Evolutionary conservation across 129 eudicot species (phyloP).

Genomic region (Oenanthe sinensis): DNA sequence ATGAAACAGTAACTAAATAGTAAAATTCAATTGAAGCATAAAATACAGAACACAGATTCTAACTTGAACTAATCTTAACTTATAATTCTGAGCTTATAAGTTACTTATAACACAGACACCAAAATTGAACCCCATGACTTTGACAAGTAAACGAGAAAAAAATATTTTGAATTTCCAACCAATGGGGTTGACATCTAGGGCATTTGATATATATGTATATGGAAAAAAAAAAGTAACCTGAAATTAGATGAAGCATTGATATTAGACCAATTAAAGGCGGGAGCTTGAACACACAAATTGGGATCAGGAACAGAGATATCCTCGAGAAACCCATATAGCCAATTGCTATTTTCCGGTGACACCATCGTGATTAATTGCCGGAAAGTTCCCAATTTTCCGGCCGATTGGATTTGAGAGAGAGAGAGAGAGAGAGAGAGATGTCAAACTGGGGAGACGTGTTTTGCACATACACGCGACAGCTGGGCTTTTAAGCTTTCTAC

Average conservation of each 20-base stretch:
- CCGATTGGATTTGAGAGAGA: background rate
- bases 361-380: constrained; percentile 39
- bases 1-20: background rate
- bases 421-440: background rate
- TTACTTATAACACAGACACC: too few species aligned
- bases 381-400: constrained; percentile 7
- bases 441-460: background rate
- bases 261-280: constrained; percentile 55
- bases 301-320: constrained; percentile 43
- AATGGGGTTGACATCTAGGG: background rate
- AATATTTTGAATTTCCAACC: background rate
- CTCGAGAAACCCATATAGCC: constrained; percentile 65
- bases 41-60: background rate
- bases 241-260: constrained; percentile 41
- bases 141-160: too few species aligned
- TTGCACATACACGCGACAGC: background rate
- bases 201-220: too few species aligned
- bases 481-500: background rate
- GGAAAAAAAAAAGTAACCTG: constrained; percentile 26
- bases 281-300: constrained; percentile 31
- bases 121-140: too few species aligned
- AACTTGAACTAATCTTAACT: background rate
- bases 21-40: background rate
- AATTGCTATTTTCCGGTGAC: constrained; percentile 61
- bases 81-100: too few species aligned